These are phyloP conservation scores for Gryganskiella cystojenkinii DNA, from an alignment of 192 early-diverging fungal genomes.

Conservation along the genomic window DNA sequence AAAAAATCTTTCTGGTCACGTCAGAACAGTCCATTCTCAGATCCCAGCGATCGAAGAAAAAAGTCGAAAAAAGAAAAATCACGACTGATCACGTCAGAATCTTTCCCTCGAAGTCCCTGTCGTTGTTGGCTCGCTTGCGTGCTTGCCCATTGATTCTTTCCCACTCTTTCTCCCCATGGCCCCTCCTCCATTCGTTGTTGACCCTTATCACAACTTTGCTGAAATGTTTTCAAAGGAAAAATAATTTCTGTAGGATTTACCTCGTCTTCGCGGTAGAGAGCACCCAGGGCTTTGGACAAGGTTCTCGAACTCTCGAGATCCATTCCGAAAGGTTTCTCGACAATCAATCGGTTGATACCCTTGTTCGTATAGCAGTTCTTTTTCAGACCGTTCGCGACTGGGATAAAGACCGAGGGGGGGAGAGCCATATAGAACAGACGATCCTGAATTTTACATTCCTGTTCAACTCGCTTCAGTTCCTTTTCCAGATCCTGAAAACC, in stretches of 20 bases:
- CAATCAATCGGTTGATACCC: conserved; percentile 81
- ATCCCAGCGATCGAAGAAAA: too few species aligned
- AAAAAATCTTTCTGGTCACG: background rate
- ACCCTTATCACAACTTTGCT: background rate
- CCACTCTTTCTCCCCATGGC: background rate
- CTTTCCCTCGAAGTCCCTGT: background rate
- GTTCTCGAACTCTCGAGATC: conserved; percentile 79
- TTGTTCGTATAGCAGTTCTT: conserved; percentile 70
- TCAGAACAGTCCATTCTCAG: background rate
- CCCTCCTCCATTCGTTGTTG: too few species aligned
- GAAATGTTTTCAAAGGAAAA: background rate
- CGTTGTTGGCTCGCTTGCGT: background rate
- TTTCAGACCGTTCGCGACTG: conserved; percentile 80
- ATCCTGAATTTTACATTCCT: conserved; percentile 44
- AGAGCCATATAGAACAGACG: conserved; percentile 86
- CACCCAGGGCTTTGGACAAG: conserved; percentile 75
- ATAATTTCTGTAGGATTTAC: conserved; percentile 15
- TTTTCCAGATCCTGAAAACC: conserved; percentile 72
- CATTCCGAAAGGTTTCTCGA: conserved; percentile 97
- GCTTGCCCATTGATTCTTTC: background rate
- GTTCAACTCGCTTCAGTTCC: conserved; percentile 70
- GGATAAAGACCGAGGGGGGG: conserved; percentile 91
- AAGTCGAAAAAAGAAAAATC: conserved; percentile 18
- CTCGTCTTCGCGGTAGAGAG: conserved; percentile 86
- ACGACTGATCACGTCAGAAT: conserved; percentile 49